These are phyloP conservation scores for Trichophyton simii DNA, from an alignment of 2,329 filamentous ascomycete genomes.

Conservation along the genomic window DNA sequence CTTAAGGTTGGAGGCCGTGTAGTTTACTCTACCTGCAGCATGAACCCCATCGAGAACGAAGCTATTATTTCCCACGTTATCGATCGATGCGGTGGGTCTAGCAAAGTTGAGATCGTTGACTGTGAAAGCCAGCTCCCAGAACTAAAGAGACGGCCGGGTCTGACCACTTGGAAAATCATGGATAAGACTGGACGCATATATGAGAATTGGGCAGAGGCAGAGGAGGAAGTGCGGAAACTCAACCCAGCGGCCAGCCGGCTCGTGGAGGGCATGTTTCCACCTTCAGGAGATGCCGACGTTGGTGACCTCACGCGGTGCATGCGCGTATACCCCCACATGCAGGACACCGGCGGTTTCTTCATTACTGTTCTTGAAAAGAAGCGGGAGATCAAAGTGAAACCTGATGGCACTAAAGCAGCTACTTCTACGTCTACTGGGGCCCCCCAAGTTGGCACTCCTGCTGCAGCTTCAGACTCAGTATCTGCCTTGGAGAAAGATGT, in stretches of 20 bases:
- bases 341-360: constrained; percentile 96
- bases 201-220: constrained; percentile 69
- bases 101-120: constrained; percentile 73
- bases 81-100: constrained; percentile 70
- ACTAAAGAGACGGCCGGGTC: constrained; percentile 62
- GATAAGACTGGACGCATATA: constrained; percentile 72
- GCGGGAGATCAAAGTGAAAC: constrained; percentile 66
- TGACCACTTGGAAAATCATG: constrained; percentile 81
- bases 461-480: constrained; percentile 20
- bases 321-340: constrained; percentile 85
- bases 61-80: constrained; percentile 81
- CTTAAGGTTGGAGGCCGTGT: constrained; percentile 88
- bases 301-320: constrained; percentile 83
- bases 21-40: constrained; percentile 96
- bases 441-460: neutral
- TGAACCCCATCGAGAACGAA: constrained; percentile 98
- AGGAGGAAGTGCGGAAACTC: constrained; percentile 49
- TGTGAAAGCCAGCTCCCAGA: constrained; percentile 64
- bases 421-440: neutral
- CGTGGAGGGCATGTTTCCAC: constrained; percentile 72
- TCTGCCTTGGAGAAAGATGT: constrained; percentile 18
- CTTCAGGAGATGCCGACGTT: constrained; percentile 42
- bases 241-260: constrained; percentile 53
- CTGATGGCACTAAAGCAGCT: constrained; percentile 37
- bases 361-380: constrained; percentile 91